Conservation (phyloP, 2,329 filamentous ascomycete species). For the Claviceps sp. region DNA sequence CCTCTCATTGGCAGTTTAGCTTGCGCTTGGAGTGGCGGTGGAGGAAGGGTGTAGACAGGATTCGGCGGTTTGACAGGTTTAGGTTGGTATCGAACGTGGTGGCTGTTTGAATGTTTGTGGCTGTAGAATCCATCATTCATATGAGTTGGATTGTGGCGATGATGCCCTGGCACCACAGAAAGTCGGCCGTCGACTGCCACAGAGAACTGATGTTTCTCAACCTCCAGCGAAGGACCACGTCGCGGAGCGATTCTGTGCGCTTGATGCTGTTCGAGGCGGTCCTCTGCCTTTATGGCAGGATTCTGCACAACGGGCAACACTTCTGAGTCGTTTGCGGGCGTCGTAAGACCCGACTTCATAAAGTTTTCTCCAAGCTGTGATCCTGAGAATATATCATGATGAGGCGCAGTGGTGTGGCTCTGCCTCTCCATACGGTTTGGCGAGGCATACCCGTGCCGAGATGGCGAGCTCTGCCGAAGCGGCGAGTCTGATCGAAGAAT, state of each 20-base stretch:
- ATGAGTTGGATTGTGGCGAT: conserved; percentile 13
- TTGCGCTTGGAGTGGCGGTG: conserved; percentile 10
- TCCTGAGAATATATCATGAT: conserved; percentile 20
- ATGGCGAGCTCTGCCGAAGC: conserved; percentile 4
- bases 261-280: not conserved
- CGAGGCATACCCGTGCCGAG: conserved; percentile 1
- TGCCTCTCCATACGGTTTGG: conserved; percentile 6
- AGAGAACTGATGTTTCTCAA: conserved; percentile 4
- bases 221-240: not conserved
- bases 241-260: not conserved
- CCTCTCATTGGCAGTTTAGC: conserved; percentile 27
- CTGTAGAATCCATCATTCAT: conserved; percentile 22
- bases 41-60: conserved; percentile 10
- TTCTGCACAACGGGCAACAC: conserved; percentile 5
- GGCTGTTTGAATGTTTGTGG: conserved; percentile 10
- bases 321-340: conserved; percentile 20
- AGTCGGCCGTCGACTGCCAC: conserved; percentile 10
- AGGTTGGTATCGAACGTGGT: conserved; percentile 8
- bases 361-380: conserved; percentile 27
- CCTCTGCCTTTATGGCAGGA: conserved; percentile 5
- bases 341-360: conserved; percentile 25
- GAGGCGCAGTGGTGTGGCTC: not conserved
- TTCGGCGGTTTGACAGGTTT: conserved; percentile 9
- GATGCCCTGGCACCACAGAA: conserved; percentile 17
- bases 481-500: conserved; percentile 13